These are phyloP conservation scores for Cladosporium sp. DNA, from an alignment of 2,329 filamentous ascomycete species.

Conservation along the genomic window DNA sequence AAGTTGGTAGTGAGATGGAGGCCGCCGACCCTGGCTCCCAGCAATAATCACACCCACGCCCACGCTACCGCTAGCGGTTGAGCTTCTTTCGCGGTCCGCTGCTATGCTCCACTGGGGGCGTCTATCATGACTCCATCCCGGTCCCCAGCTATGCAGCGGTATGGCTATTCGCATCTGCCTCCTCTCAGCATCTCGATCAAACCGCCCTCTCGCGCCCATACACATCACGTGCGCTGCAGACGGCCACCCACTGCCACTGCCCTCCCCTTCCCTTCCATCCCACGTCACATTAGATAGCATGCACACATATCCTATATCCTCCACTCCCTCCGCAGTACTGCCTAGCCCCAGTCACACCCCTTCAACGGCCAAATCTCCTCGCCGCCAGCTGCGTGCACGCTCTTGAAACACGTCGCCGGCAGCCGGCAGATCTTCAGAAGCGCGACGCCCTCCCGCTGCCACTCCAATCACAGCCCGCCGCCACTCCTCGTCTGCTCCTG, in stretches of 20 bases:
- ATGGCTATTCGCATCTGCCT: no score
- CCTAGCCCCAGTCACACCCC: constrained; percentile 3
- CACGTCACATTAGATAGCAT: neutral
- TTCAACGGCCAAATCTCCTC: constrained; percentile 11
- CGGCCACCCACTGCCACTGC: neutral
- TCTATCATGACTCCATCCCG: no score
- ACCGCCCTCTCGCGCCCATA: no score
- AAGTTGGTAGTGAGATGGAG: no score
- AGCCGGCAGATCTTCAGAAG: constrained; percentile 11
- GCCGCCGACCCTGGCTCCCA: no score
- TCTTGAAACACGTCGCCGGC: constrained; percentile 8
- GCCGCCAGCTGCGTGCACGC: neutral
- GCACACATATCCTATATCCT: neutral
- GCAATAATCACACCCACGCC: no score
- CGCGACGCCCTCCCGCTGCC: neutral
- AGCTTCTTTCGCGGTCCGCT: no score
- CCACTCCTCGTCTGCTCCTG: neutral
- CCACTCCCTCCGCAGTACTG: constrained; percentile 5
- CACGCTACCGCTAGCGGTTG: no score
- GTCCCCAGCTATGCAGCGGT: no score
- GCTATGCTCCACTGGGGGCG: no score
- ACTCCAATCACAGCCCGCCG: neutral
- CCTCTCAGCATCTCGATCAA: no score
- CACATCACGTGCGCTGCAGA: no score
- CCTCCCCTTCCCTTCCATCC: neutral